A percentile compares a stretch with the other conserved stretches of the same genome.
Conservation (phyloP, 768 basidiomycete genomes). For the Pleurotus sapidus region DNA sequence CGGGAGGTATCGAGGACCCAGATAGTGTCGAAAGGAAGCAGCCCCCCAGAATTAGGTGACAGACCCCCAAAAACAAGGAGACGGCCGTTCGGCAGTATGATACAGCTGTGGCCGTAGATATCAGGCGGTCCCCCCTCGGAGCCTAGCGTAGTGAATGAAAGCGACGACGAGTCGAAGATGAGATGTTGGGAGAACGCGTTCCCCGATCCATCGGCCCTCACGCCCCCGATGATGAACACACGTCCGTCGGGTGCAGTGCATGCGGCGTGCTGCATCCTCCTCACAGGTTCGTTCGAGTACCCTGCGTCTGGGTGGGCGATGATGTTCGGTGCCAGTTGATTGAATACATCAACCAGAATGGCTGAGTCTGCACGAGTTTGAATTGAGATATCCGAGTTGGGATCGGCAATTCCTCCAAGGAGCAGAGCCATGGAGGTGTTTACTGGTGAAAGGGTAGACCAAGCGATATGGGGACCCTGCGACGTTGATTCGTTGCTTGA, state of each 20-base stretch:
- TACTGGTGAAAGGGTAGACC: constrained; percentile 76
- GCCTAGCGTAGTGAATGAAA: constrained; percentile 55
- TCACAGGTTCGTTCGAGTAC: constrained; percentile 67
- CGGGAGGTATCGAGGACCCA: constrained; percentile 63
- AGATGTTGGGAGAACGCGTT: constrained; percentile 62
- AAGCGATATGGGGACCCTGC: constrained; percentile 60
- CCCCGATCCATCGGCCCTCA: constrained; percentile 77
- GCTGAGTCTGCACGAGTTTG: constrained; percentile 62
- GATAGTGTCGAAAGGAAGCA: constrained; percentile 56
- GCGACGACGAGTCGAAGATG: constrained; percentile 42
- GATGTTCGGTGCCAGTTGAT: constrained; percentile 9
- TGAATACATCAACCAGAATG: constrained; percentile 44
- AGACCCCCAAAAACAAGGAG: constrained; percentile 79
- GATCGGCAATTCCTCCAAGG: constrained; percentile 76
- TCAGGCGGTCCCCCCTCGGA: constrained; percentile 58
- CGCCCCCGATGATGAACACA: constrained; percentile 76
- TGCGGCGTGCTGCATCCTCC: constrained; percentile 76
- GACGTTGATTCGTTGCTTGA: constrained; percentile 39
- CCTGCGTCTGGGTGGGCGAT: constrained; percentile 25
- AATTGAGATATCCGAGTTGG: constrained; percentile 50
- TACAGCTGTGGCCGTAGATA: constrained; percentile 68
- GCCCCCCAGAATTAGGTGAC: constrained; percentile 36
- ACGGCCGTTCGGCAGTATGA: constrained; percentile 66
- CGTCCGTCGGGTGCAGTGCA: constrained; percentile 43
- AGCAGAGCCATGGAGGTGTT: constrained; percentile 51